Evolutionary conservation across 2,329 filamentous ascomycete genomes (phyloP).

Genomic region (Penicillium sp.): DNA sequence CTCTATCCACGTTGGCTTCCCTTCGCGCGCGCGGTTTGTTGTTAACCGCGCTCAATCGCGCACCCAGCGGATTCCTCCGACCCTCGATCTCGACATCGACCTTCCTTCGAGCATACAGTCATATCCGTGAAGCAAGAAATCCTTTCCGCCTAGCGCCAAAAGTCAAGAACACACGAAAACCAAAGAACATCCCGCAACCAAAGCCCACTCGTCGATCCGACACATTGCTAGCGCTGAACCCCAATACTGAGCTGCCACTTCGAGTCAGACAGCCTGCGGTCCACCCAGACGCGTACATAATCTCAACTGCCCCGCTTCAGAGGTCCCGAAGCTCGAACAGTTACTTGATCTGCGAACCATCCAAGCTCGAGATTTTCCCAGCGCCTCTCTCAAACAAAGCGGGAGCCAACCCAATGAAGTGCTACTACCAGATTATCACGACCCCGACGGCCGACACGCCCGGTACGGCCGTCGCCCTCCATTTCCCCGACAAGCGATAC

Average conservation of each 20-base stretch:
- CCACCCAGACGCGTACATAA: conserved; percentile 6
- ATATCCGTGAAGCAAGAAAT: not conserved
- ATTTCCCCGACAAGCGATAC: conserved; percentile 82
- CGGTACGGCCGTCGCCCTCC: conserved; percentile 74
- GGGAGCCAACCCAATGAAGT: conserved; percentile 62
- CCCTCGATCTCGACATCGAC: conserved; percentile 9
- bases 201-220: too few species aligned
- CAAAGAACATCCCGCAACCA: too few species aligned
- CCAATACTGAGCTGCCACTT: not conserved
- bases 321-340: not conserved
- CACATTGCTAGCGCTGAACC: not conserved
- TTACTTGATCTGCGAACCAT: conserved; percentile 28
- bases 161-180: not conserved
- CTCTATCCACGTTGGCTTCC: conserved; percentile 41
- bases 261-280: conserved; percentile 8
- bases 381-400: not conserved
- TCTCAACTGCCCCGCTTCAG: conserved; percentile 6
- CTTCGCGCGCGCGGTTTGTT: conserved; percentile 31
- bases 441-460: conserved; percentile 86
- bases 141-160: not conserved
- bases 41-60: conserved; percentile 30
- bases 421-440: conserved; percentile 72
- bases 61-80: conserved; percentile 18
- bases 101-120: conserved; percentile 11
- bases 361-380: conserved; percentile 13